Base-by-base conservation (phyloP, 495 filamentous ascomycete genomes). In the Penicillium flavigenum region DNA sequence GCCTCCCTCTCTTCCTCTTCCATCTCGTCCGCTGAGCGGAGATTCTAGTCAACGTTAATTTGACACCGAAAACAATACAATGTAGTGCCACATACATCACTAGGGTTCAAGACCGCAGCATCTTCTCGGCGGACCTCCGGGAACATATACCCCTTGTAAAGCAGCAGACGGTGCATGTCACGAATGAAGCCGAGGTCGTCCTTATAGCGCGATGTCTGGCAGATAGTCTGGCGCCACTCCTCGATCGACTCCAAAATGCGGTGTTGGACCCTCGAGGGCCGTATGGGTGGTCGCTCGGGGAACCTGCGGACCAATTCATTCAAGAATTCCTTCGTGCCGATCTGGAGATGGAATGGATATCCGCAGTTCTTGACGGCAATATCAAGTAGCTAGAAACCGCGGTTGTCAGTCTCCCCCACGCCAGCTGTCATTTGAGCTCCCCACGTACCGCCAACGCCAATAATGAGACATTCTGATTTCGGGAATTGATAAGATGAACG, bases 311-410 rank as follows among this genome's bases (percentile, higher is more conserved):
- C 94, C 60, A 98, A 87, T 81, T 98, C 94, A 78, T 98, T 98
- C 55, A 98, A 83, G 66, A 98, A 98, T 64, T 98, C 94, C 72
- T 98, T 98, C 55, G 94, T 98, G 71, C 88, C 90, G 72, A 98
- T 97, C 75, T 98, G 94, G 39, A 98, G 86, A 59, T 98, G 94
- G 73, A 98, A 98, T 17, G 95, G 91, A 74, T 98, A 98, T 64
- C 94, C 94, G 84, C 94, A 98, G 73, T 98, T 98, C 77, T 98
- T 98, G 71, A 97, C 94, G 72, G 92, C 98, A 47, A 98, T 98
- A 69, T 98, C 94, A 67, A 98, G 88, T 51, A 98, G 86, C 83
- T 88, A 69, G 72, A 46, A 75, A 69, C 42, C 38, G 39, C 36
- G 44, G 26, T 27, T 38, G 70, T 75, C 52, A 75, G 68, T 57